Evolutionary conservation across 2,329 filamentous ascomycete genomes (phyloP).

Genomic region (Colletotrichum cereale): DNA sequence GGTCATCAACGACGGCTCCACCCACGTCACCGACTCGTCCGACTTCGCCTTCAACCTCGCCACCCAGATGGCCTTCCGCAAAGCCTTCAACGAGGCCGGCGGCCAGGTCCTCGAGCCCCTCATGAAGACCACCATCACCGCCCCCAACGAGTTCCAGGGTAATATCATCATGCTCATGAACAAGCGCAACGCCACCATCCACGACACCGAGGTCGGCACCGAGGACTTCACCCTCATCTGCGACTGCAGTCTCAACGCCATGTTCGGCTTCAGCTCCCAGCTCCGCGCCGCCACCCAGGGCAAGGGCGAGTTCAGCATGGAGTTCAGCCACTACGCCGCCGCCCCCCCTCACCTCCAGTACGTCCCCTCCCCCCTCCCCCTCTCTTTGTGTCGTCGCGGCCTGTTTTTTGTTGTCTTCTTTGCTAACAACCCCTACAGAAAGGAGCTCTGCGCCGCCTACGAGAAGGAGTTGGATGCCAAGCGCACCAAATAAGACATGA

Average conservation of each 20-base stretch:
- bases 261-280: constrained; percentile 97
- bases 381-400: constrained; percentile 32
- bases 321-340: constrained; percentile 95
- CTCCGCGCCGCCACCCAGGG: constrained; percentile 94
- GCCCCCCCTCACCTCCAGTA: constrained; percentile 92
- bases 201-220: constrained; percentile 91
- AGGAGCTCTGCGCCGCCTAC: constrained; percentile 70
- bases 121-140: constrained; percentile 98
- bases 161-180: constrained; percentile 95
- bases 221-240: constrained; percentile 95
- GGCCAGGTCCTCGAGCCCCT: constrained; percentile 92
- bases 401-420: neutral
- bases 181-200: constrained; percentile 95
- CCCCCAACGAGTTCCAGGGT: constrained; percentile 97
- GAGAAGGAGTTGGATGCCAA: constrained; percentile 70
- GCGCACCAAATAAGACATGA: constrained; percentile 60
- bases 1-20: constrained; percentile 96
- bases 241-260: constrained; percentile 93
- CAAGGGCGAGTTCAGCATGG: constrained; percentile 99
- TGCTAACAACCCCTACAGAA: constrained; percentile 56
- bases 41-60: constrained; percentile 97
- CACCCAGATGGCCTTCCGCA: constrained; percentile 96
- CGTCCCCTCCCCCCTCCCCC: constrained; percentile 51
- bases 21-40: constrained; percentile 96
- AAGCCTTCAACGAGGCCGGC: constrained; percentile 85